phyloP scores from a whole-genome alignment of 1,139 yeast species.

The Saccharomyces hybrid region DNA sequence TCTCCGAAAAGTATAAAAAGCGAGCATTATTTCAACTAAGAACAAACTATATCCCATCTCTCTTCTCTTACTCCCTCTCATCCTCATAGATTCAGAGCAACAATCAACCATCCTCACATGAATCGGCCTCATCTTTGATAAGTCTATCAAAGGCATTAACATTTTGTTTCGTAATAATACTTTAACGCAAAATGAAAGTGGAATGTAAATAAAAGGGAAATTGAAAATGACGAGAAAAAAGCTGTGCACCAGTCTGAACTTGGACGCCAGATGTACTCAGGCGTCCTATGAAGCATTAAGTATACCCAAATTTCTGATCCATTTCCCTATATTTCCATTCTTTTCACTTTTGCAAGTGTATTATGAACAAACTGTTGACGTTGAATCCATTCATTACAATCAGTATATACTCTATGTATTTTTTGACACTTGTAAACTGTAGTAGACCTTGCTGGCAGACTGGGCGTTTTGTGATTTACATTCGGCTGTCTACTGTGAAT shows the following conservation, averaged over 20 bases:
- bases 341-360: neutral
- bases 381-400: too few relatives aligned
- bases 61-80: too few relatives aligned
- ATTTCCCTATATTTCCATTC: neutral
- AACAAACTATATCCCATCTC: neutral
- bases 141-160: constrained; percentile 4
- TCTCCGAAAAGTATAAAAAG: constrained; percentile 4
- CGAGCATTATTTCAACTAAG: neutral
- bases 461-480: too few relatives aligned
- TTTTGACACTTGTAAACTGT: neutral
- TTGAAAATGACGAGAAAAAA: constrained; percentile 30
- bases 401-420: neutral
- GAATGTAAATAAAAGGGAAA: neutral
- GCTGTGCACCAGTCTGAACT: constrained; percentile 36
- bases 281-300: constrained; percentile 31
- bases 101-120: neutral
- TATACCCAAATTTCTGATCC: constrained; percentile 35
- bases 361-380: neutral
- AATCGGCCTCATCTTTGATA: constrained; percentile 3
- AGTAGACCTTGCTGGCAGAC: too few relatives aligned
- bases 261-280: constrained; percentile 19
- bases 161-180: constrained; percentile 2
- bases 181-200: neutral
- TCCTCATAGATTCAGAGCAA: neutral
- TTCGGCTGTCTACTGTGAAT: too few relatives aligned